Base-by-base conservation (phyloP, 495 filamentous ascomycete genomes). In the Symbiotaphrina buchneri region DNA sequence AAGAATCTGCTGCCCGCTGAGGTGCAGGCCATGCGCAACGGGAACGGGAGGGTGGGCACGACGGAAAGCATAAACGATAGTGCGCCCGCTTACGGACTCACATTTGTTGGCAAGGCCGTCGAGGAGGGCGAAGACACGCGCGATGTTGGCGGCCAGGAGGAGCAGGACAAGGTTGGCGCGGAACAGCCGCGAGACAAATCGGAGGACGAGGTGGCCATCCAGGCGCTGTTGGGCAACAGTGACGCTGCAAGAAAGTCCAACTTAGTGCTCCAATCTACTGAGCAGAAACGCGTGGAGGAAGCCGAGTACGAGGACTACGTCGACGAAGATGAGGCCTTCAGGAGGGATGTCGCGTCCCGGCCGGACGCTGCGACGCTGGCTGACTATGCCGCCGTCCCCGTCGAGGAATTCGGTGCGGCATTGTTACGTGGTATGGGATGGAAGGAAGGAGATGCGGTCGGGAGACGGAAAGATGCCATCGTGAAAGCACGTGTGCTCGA, bases 341-440 rank as follows among this genome's bases (percentile, higher is more conserved):
- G 62, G 18, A 51, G 57, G 6, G 73, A 77, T 42, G 59, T 83
- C 24, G 57, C 61, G 2, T 59, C 63, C n/a, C 70, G 80, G 0
- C 82, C 83, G 0, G 74, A 81, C 15, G 52, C 68, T 10, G 71
- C 82, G 2, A 73, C 65, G 0, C 54, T 87, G 15, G 80, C 81
- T 27, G 80, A 85, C 41, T 99, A 99, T 51, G 71, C 67, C 18
- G 68, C 72, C 3, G 65, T 92, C 7, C 85, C 90, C 0, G 80
- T 95, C 21, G 87, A 94, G 36, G 80, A 91, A 35, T 99, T 95
- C 42, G 87, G 85, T 20, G 72, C 78, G 15, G 80, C 79, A 2
- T 52, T 95, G 30, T 61, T 99, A 17, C 65, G 80, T 5, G 79
- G 81, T 7, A 90, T 93, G 71, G 87, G 87, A 3, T 94, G 84